These are phyloP conservation scores for Phytopythium mirpurense DNA, from an alignment of 352 stramenopile genomes.

Conservation along the genomic window DNA sequence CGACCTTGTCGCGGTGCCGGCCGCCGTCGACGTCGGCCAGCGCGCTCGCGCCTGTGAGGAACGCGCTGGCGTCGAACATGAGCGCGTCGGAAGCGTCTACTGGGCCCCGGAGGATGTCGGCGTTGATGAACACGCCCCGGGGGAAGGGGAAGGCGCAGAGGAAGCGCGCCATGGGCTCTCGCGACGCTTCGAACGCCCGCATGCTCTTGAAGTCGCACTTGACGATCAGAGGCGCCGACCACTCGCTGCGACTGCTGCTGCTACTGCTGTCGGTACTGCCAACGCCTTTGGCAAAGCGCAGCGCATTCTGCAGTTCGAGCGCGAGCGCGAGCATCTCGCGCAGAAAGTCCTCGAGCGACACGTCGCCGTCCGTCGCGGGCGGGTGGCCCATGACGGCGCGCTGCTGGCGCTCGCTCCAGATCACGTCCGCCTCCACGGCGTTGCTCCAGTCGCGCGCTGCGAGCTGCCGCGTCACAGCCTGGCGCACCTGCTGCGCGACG, in stretches of 20 bases:
- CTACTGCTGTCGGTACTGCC: background rate
- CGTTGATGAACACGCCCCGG: conserved; percentile 59
- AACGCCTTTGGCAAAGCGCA: background rate
- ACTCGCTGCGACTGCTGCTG: background rate
- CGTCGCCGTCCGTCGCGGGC: conserved; percentile 43
- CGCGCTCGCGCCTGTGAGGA: conserved; percentile 33
- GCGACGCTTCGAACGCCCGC: conserved; percentile 33
- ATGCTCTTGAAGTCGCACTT: conserved; percentile 74
- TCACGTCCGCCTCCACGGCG: conserved; percentile 67
- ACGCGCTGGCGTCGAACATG: conserved; percentile 37
- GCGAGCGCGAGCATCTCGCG: conserved; percentile 36
- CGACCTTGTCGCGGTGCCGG: conserved; percentile 47
- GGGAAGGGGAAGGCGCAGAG: conserved; percentile 40
- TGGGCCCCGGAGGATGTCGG: conserved; percentile 57
- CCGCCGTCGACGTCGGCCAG: conserved; percentile 21
- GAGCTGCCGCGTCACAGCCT: conserved; percentile 14
- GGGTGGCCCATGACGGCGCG: conserved; percentile 62
- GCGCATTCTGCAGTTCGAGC: conserved; percentile 8
- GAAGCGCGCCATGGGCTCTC: conserved; percentile 27
- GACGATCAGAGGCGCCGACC: conserved; percentile 46
- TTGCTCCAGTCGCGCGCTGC: conserved; percentile 30
- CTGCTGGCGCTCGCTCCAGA: conserved; percentile 50
- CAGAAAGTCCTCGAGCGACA: conserved; percentile 42
- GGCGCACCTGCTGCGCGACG: conserved; percentile 26
- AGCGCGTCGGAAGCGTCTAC: conserved; percentile 27